These are phyloP conservation scores for Talaromyces piceae DNA, from an alignment of 2,329 filamentous ascomycete genomes.

Conservation along the genomic window DNA sequence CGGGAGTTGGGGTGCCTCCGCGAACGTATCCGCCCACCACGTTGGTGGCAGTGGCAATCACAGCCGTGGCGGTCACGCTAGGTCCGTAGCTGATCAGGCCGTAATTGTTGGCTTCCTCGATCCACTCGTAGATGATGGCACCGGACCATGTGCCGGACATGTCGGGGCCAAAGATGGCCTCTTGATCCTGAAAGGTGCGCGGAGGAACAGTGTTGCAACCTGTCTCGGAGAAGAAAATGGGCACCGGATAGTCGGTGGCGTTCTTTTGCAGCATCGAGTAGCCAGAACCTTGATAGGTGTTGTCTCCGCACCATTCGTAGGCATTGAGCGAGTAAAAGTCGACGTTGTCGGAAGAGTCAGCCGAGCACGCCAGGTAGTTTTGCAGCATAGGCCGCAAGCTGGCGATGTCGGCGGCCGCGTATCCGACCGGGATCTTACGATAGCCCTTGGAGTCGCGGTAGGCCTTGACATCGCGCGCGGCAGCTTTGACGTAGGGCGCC, in stretches of 20 bases:
- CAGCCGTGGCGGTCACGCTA: conserved; percentile 31
- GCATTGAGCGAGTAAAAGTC: conserved; percentile 85
- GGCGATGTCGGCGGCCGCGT: conserved; percentile 79
- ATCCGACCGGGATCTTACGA: conserved; percentile 75
- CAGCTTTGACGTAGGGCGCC: conserved; percentile 77
- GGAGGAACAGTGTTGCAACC: conserved; percentile 59
- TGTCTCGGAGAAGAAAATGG: conserved; percentile 84
- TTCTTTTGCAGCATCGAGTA: conserved; percentile 62
- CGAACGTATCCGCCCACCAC: conserved; percentile 61
- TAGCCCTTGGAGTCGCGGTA: conserved; percentile 70
- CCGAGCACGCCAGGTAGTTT: conserved; percentile 72
- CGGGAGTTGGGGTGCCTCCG: conserved; percentile 64
- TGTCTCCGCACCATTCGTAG: conserved; percentile 67
- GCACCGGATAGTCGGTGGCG: conserved; percentile 65
- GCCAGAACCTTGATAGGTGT: conserved; percentile 54
- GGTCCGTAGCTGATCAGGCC: conserved; percentile 71
- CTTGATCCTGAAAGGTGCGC: conserved; percentile 53
- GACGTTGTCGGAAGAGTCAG: conserved; percentile 57
- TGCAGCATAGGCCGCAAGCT: conserved; percentile 58
- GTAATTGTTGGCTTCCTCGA: conserved; percentile 75
- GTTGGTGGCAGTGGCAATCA: conserved; percentile 46
- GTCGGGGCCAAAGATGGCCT: conserved; percentile 64
- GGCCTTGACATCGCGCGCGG: conserved; percentile 72
- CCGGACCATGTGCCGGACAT: conserved; percentile 69
- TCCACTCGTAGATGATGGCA: conserved; percentile 84